Base-by-base conservation (phyloP, 345 rosid species). In the Capsella bursapastoris region DNA sequence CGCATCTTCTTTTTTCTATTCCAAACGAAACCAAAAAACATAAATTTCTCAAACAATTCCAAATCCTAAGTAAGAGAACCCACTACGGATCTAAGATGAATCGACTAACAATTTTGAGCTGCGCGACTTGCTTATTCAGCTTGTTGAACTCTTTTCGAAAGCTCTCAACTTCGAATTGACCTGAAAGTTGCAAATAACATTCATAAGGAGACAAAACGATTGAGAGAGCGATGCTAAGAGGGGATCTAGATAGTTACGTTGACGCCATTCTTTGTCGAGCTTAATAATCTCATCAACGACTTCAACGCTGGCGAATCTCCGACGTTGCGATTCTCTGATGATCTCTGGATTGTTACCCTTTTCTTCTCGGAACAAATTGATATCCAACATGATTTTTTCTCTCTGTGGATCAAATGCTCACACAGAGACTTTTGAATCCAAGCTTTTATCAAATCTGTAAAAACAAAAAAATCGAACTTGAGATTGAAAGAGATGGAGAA, bases 201-300 rank as follows among this genome's bases (percentile, higher is more conserved):
- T 15, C 4, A 9, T 4, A 56, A 56, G 7, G 13, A 58, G 41
- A 48, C 11, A 45, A 2, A 38, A 38, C 31, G 35, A 65, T 52
- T 2, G 0, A 7, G 15, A 35, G 49, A 48, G 61, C 15, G 53
- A 40, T 56, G 25, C 25, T 22, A 22, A 22, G 25, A 22, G 16
- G 12, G 5, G 11, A 34, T 34, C 2, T 22, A 22, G 25, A 22
- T 8, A 49, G 53, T 50, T 84, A 91, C 98, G 82, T 50, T 85
- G 86, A 65, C 97, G 90, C 97, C 93, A 89, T 44, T 82, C 85
- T 79, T 86, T 84, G 77, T 93, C 98, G 55, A 86, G 92, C 16
- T 43, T 44, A 51, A 93, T 85, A 55, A 93, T 87, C 79, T 86
- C 93, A 64, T 89, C 94, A 51, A 93, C 93, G 53, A 86, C 37